Conservation (phyloP, 805 yeast species). For the Schizosaccharomyces cryophilus region DNA sequence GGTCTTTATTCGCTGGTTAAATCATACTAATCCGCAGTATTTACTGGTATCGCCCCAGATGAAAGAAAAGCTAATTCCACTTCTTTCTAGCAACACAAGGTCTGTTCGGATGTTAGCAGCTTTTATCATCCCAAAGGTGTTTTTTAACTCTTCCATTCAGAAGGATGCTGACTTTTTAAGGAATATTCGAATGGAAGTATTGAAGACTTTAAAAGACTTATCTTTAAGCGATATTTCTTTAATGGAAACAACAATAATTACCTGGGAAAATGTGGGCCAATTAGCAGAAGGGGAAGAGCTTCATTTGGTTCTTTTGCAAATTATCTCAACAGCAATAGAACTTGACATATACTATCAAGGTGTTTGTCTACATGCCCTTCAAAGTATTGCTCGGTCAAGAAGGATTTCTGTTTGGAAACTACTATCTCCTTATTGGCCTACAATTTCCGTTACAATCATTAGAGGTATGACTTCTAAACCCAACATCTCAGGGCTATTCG, state of each 20-base stretch:
- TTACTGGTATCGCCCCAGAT: no score
- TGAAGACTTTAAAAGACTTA: background rate
- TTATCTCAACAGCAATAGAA: constrained; percentile 44
- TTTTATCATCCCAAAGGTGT: background rate
- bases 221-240: background rate
- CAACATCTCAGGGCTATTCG: constrained; percentile 30
- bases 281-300: constrained; percentile 42
- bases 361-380: constrained; percentile 21
- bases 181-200: background rate
- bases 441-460: constrained; percentile 39
- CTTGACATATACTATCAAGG: constrained; percentile 39
- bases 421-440: constrained; percentile 54
- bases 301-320: constrained; percentile 36
- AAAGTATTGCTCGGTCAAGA: constrained; percentile 23
- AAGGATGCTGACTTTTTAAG: background rate
- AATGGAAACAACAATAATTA: constrained; percentile 13
- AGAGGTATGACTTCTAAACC: constrained; percentile 27
- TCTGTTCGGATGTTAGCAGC: background rate
- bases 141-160: background rate
- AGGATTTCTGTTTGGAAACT: constrained; percentile 52
- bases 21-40: background rate
- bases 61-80: no score
- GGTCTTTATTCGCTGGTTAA: background rate
- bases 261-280: constrained; percentile 42
- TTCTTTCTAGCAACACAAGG: background rate